Evolutionary conservation across 225 moss, liverwort and hornwort species (phyloP), one percentile per base, ranked within the genome.

Genomic region (Sphagnum contortum): DNA sequence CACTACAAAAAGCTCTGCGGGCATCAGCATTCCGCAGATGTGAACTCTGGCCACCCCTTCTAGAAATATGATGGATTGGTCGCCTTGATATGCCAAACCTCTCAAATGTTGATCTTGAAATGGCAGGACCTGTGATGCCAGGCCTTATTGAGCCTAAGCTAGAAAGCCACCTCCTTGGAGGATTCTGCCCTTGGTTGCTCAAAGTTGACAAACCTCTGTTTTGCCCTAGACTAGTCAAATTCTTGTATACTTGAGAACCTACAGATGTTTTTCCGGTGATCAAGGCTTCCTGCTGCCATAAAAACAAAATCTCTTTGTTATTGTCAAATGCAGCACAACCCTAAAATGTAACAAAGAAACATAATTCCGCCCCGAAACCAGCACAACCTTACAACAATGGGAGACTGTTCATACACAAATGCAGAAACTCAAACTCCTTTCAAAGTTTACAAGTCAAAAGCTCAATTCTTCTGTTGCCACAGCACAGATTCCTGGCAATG

Each of bases 1-100:
- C 93, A 66, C 83, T 76, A 78, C 81, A 83, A 59, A 98, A 91
- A 9, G 74, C 54, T 79, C 91, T 84, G 67, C 79, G 73, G 55
- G 61, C 62, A 53, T 72, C 90, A 65, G 68, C 71, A 58, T 85
- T 74, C 72, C 79, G 77, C 60, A 87, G 72, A 73, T 86, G 67
- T 60, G 76, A 74, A 58, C 79, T 84, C 61, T 73, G 77, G 52
- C 73, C 75, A 80, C 78, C 72, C 72, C 83, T 85, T 64, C 77
- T 75, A 69, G 81, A 71, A 77, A 84, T 70, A 55, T 71, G 78
- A 69, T 80, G 74, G 62, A 74, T 76, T 62, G 78, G 75, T 64
- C 76, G 74, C 70, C 76, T 82, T 53, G 94, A 82, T 47, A 80
- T 74, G 48, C 83, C 76, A 70, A 75, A 72, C 60, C 80, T 87